phyloP scores from a whole-genome alignment of 208 protist species.

The Zelonia costaricensis region DNA sequence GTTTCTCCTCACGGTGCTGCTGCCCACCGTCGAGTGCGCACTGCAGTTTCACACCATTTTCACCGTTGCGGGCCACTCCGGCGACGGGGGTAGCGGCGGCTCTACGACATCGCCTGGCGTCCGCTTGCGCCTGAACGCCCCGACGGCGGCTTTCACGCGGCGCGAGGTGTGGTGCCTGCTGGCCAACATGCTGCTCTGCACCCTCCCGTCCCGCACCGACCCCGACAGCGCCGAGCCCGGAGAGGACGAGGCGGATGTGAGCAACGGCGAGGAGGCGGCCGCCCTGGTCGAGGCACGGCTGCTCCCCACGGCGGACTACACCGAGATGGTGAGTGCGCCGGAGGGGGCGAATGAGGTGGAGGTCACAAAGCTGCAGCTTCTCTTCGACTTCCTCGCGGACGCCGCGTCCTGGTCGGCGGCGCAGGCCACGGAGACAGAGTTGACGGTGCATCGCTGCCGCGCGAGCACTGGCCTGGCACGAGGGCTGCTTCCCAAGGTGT shows the following conservation, averaged over 20 bases:
- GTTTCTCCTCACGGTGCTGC: constrained; percentile 16
- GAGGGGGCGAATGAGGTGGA: constrained; percentile 13
- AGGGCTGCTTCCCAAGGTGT: neutral
- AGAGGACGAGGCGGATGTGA: constrained; percentile 1
- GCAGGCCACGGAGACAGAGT: neutral
- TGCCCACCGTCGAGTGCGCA: constrained; percentile 10
- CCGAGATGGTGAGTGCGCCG: constrained; percentile 20
- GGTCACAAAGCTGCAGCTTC: constrained; percentile 27
- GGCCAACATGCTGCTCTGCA: constrained; percentile 26
- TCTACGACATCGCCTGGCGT: neutral
- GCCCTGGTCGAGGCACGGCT: constrained; percentile 2
- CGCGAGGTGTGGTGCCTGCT: constrained; percentile 23
- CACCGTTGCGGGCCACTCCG: too few species aligned
- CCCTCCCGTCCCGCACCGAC: constrained; percentile 11
- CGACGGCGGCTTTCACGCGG: neutral
- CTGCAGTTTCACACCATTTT: constrained; percentile 10
- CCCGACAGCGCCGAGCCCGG: neutral
- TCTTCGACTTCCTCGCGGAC: constrained; percentile 27
- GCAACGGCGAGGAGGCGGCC: neutral
- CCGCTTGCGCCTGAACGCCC: constrained; percentile 2
- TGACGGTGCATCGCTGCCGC: constrained; percentile 1
- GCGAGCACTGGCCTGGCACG: neutral
- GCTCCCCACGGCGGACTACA: constrained; percentile 27
- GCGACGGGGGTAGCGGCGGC: too few species aligned
- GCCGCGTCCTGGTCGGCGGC: neutral